Percentiles rank a stretch among this genome's conserved stretches.
phyloP scores from a whole-genome alignment of 306 rosid species.

The Abrus pulchellus region DNA sequence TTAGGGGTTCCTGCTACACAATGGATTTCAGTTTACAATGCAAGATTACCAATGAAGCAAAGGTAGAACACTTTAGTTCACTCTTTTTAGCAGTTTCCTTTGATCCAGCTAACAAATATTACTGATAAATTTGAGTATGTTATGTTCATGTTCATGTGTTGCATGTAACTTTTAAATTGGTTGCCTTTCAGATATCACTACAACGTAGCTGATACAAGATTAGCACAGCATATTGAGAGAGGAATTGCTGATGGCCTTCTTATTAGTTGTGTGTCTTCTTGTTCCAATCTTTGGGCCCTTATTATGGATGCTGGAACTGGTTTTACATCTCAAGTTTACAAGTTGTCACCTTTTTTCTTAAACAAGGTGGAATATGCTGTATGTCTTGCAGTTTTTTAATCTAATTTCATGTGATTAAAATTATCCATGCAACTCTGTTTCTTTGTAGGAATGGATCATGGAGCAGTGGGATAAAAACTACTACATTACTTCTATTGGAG shows the following conservation, averaged over 20 bases:
- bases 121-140: slow-evolving; percentile 23
- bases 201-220: slow-evolving; percentile 86
- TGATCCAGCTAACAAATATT: slow-evolving; percentile 11
- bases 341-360: slow-evolving; percentile 81
- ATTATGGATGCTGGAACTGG: slow-evolving; percentile 99
- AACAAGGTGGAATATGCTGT: slow-evolving; percentile 74
- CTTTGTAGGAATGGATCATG: slow-evolving; percentile 60
- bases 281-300: slow-evolving; percentile 96
- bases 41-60: slow-evolving; percentile 93
- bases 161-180: slow-evolving; percentile 36
- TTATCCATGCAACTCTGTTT: slow-evolving; percentile 12
- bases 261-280: slow-evolving; percentile 90
- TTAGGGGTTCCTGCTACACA: slow-evolving; percentile 94
- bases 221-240: slow-evolving; percentile 91
- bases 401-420: slow-evolving; percentile 27
- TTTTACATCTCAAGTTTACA: slow-evolving; percentile 82
- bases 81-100: slow-evolving; percentile 11
- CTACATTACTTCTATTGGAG: slow-evolving; percentile 70
- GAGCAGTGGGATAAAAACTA: slow-evolving; percentile 62
- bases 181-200: slow-evolving; percentile 80
- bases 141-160: background rate
- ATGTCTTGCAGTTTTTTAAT: slow-evolving; percentile 14
- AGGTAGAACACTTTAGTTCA: slow-evolving; percentile 61
- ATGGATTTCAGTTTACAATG: slow-evolving; percentile 96
- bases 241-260: slow-evolving; percentile 95